phyloP scores from a whole-genome alignment of 495 filamentous ascomycete genomes.

The Trichoderma orchidacearum region DNA sequence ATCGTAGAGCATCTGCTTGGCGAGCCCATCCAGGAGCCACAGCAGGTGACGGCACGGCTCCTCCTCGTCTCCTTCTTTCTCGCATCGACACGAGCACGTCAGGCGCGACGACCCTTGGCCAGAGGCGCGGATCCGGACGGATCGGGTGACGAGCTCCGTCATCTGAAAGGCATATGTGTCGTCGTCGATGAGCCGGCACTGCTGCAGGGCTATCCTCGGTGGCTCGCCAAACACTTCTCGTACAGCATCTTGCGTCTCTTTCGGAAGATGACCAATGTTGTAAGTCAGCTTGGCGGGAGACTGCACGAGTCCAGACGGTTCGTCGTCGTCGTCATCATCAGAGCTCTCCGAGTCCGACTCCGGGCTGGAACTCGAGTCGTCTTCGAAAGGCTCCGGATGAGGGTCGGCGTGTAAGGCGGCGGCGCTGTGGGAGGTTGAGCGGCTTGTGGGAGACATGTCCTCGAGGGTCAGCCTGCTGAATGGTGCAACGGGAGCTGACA shows the following conservation, averaged over 20 bases:
- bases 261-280: conserved; percentile 12
- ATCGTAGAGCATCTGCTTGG: conserved; percentile 21
- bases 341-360: not conserved
- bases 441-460: conserved; percentile 3
- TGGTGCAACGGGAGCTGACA: not conserved
- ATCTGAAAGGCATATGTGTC: conserved; percentile 31
- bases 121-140: conserved; percentile 24
- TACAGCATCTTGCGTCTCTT: conserved; percentile 11
- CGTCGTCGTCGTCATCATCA: not conserved
- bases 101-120: conserved; percentile 21
- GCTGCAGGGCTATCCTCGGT: conserved; percentile 25
- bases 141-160: conserved; percentile 30
- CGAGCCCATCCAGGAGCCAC: conserved; percentile 32
- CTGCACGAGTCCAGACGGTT: not conserved
- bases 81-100: conserved; percentile 25
- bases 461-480: conserved; percentile 5
- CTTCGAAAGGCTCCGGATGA: not conserved
- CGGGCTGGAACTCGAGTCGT: not conserved
- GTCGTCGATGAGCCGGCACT: conserved; percentile 23
- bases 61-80: conserved; percentile 11
- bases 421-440: not conserved
- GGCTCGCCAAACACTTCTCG: conserved; percentile 13
- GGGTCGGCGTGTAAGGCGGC: not conserved
- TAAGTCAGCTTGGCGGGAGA: conserved; percentile 3
- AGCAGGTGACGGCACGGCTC: conserved; percentile 30